phyloP scores from a whole-genome alignment of 176 grass and related monocot genomes.

The bread wheat (Triticum aestivum) region DNA sequence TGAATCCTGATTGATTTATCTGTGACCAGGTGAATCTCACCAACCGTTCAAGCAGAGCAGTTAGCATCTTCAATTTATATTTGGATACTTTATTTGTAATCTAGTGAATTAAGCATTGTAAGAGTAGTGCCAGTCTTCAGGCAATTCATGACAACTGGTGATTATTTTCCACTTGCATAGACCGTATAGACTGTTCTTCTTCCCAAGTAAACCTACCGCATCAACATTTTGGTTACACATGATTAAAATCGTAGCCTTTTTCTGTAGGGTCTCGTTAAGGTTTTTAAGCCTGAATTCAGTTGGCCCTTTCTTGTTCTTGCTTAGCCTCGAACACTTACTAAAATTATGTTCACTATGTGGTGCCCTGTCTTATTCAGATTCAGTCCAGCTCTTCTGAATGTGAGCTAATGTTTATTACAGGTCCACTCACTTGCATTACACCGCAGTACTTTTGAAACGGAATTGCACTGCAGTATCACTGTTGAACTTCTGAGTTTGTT shows the following conservation, averaged over 20 bases:
- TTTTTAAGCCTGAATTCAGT: background rate
- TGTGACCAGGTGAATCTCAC: background rate
- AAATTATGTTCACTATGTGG: background rate
- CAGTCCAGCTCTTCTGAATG: background rate
- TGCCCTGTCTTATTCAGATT: background rate
- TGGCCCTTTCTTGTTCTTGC: background rate
- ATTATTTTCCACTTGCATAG: background rate
- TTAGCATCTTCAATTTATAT: constrained; percentile 11
- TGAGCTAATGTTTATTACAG: background rate
- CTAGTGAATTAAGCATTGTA: background rate
- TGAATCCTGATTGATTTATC: background rate
- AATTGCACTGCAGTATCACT: background rate
- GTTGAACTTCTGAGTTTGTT: constrained; percentile 10
- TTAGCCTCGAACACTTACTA: background rate
- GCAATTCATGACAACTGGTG: background rate
- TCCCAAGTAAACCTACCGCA: no score
- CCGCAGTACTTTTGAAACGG: background rate
- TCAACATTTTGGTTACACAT: background rate
- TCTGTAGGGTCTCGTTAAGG: background rate
- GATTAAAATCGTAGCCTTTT: background rate
- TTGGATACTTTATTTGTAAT: background rate
- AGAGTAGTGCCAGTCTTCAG: background rate
- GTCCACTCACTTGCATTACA: background rate
- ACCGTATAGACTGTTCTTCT: background rate
- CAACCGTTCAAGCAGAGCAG: background rate